Evolutionary conservation across 73 alveolate genomes (phyloP).

Genomic region (Tetrahymena thermophila): DNA sequence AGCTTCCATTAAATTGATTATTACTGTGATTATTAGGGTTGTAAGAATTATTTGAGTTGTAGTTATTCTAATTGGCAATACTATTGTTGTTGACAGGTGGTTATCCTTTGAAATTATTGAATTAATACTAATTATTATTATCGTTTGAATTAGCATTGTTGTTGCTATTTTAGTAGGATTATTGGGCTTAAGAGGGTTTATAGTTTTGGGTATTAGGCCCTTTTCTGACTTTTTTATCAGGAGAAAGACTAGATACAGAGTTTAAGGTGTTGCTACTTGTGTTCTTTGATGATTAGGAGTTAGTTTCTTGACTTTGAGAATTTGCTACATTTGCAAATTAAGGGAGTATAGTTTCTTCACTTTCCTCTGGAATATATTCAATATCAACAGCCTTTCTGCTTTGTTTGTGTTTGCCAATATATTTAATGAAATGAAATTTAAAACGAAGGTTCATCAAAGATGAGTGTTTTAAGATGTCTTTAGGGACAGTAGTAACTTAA

Average conservation of each 20-base stretch:
- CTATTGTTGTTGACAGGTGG: neutral
- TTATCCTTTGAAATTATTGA: neutral
- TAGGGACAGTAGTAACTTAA: slow-evolving; percentile 45
- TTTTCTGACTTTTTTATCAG: neutral
- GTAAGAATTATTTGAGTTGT: neutral
- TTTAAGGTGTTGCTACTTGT: neutral
- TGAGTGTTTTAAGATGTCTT: slow-evolving; percentile 26
- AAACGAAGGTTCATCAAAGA: slow-evolving; percentile 7
- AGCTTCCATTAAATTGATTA: neutral
- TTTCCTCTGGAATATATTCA: neutral
- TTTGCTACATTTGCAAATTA: neutral
- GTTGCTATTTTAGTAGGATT: neutral
- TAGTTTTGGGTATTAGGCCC: neutral
- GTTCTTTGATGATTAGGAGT: neutral
- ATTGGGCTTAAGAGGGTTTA: neutral
- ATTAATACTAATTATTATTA: neutral
- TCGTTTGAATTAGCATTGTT: neutral
- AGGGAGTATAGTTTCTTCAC: neutral
- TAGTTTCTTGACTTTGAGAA: neutral
- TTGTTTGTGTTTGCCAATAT: slow-evolving; percentile 30
- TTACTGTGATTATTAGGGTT: neutral
- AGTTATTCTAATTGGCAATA: neutral
- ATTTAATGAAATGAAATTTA: slow-evolving; percentile 20
- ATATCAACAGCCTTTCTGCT: slow-evolving; percentile 41
- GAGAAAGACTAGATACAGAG: neutral